These are phyloP conservation scores for Cryoendolithus antarcticus DNA, from an alignment of 2,329 filamentous ascomycete genomes.

Conservation along the genomic window DNA sequence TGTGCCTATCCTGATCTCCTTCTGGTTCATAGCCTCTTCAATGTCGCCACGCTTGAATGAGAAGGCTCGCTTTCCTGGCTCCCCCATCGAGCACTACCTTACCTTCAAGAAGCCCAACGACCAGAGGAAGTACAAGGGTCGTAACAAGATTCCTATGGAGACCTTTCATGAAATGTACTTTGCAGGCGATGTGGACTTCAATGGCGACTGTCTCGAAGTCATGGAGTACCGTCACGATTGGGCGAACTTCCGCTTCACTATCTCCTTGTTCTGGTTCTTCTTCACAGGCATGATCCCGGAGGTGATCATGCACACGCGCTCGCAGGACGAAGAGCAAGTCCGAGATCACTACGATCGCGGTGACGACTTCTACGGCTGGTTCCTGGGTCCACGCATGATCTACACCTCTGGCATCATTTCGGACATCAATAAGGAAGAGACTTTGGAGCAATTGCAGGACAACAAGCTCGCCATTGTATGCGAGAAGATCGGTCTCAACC, in stretches of 20 bases:
- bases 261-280: conserved; percentile 76
- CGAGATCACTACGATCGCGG: conserved; percentile 95
- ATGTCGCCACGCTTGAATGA: conserved; percentile 85
- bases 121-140: conserved; percentile 57
- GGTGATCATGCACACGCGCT: conserved; percentile 81
- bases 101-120: conserved; percentile 57
- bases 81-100: conserved; percentile 81
- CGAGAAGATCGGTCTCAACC: conserved; percentile 80
- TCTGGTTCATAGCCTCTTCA: conserved; percentile 70
- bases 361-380: conserved; percentile 98
- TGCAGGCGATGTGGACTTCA: conserved; percentile 87
- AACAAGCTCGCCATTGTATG: conserved; percentile 94
- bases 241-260: conserved; percentile 87
- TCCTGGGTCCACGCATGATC: conserved; percentile 96
- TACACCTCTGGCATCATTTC: conserved; percentile 94
- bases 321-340: conserved; percentile 95
- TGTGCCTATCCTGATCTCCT: conserved; percentile 65
- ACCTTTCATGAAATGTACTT: conserved; percentile 99
- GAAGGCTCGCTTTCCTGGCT: conserved; percentile 76
- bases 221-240: conserved; percentile 95
- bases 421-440: conserved; percentile 76
- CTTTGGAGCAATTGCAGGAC: conserved; percentile 88
- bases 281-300: conserved; percentile 79
- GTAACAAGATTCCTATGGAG: conserved; percentile 75
- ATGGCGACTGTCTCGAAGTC: conserved; percentile 77